Percentiles rank a stretch among this genome's conserved stretches.
phyloP scores from a whole-genome alignment of 2,329 filamentous ascomycete species.

The Alternaria longipes region DNA sequence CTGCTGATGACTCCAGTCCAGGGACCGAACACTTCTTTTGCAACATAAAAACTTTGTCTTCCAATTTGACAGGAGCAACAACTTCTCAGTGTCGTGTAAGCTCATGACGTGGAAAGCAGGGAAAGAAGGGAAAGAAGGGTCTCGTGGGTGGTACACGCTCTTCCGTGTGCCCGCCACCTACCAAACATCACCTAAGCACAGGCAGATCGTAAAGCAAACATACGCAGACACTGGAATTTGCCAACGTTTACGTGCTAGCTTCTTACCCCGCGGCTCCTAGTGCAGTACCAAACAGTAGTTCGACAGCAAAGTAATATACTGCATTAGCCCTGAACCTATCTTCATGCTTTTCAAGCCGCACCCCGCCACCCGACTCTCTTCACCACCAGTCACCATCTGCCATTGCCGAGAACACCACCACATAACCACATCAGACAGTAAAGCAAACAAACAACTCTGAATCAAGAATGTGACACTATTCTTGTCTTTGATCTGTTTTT shows the following conservation, averaged over 20 bases:
- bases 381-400: conserved; percentile 1
- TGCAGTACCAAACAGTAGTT: conserved; percentile 1
- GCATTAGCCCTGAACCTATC: not conserved
- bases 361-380: conserved; percentile 3
- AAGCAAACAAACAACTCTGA: conserved; percentile 7
- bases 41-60: not conserved
- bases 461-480: not conserved
- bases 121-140: not conserved
- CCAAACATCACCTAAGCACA: conserved; percentile 1
- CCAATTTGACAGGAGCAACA: not conserved
- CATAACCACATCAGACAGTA: conserved; percentile 6
- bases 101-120: not conserved
- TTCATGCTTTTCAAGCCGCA: conserved; percentile 8
- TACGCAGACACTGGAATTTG: not conserved
- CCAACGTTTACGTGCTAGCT: not conserved
- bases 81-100: not conserved
- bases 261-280: conserved; percentile 3
- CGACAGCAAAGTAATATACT: conserved; percentile 3
- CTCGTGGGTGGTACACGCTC: not conserved
- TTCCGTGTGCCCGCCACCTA: conserved; percentile 1
- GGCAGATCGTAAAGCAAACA: not conserved
- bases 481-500: not conserved
- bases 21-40: not conserved
- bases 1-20: not conserved
- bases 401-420: conserved; percentile 5